Evolutionary conservation across 768 basidiomycete species (phyloP), one percentile per base, ranked within the genome.

Genomic region (Tylopilus felleus): DNA sequence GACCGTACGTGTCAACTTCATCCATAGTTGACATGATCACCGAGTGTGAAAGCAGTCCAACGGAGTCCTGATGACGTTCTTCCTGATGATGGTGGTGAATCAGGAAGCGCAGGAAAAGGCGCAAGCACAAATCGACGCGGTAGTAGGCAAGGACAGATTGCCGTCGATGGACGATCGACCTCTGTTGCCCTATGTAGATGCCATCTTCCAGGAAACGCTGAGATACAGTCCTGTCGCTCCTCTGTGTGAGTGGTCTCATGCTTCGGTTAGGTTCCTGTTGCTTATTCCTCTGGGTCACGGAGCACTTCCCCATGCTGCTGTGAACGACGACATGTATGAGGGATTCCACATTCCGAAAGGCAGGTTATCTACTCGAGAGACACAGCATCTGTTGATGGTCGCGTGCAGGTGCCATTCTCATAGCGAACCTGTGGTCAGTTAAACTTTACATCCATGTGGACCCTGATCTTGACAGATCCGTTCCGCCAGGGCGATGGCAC

Each of bases 261-360:
- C 2, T 1, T 39, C 22, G 14, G 9, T 31, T 14, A 9, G 10
- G 9, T 5, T 25, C 8, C 2, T 5, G 14, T n/a, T 17, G 3
- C 7, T n/a, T 2, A 46, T 25, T 6, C 1, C 3, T 1, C 1
- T 28, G 14, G 12, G n/a, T 19, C 28, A n/a, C 8, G 0, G 8
- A 64, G 69, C 57, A 5, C 8, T 73, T 8, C 64, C 71, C 1
- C 72, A 70, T 53, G 45, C 55, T 8, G 22, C 63, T 3, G 73
- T 73, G 0, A 55, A 72, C n/a, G 75, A 77, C 23, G 76, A 77
- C 39, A 50, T 70, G 7, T 78, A 76, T 49, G 59, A 62, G 25
- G 73, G 75, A 17, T 78, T 78, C 49, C 64, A 76, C 12, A 85
- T 85, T 47, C 82, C 82, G 5, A 73, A 74, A 51, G 51, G 61